Base-by-base conservation (phyloP, 2,329 filamentous ascomycete genomes). In the Colletotrichum sp. region DNA sequence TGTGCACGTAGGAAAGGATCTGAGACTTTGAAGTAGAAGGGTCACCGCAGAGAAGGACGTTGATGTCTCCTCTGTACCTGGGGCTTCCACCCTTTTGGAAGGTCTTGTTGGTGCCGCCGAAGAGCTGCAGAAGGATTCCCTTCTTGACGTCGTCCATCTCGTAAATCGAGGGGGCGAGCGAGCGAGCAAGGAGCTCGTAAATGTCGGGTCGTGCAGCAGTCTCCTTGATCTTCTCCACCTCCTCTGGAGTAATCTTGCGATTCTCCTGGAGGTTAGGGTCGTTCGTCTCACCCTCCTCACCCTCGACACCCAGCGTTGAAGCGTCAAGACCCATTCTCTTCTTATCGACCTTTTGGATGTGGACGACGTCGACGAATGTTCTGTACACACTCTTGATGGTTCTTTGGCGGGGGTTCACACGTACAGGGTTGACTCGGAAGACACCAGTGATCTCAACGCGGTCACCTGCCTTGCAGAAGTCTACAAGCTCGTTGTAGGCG, bases 121-220 rank as follows among this genome's bases (percentile, higher is more conserved):
- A 99, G 55, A 99, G 92, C 82, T 99, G 97, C 6, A 99, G 92
- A 13, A 99, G 89, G 77, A 99, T 98, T 13, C 97, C 97, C 87
- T 99, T 99, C 89, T 99, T 99, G 64, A 99, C 96, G 81, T 99
- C 97, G 80, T 99, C 97, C 93, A 98, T 95, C 85, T 99, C 97
- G 87, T 98, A 98, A 81, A 99, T 94, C 76, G 96, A 98, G 16
- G 97, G 97, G 3, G 97, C 97, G 32, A 99, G 89, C 2, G 96
- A 99, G 49, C 96, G 92, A 21, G 97, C 91, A 6, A 99, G 91
- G 28, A 99, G 91, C 26, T 99, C 96, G 84, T 99, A 99, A 70
- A 99, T 93, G 84, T 99, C 97, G 2, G 93, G 89, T 69, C 97
- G 92, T 36, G 91, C 90, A 13, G 95, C 95, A 13, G 95, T 97